A percentile compares a stretch with the other conserved stretches of the same genome.
These are phyloP conservation scores for Coemansia sp. DNA, from an alignment of 192 early-diverging fungal genomes.

Conservation along the genomic window DNA sequence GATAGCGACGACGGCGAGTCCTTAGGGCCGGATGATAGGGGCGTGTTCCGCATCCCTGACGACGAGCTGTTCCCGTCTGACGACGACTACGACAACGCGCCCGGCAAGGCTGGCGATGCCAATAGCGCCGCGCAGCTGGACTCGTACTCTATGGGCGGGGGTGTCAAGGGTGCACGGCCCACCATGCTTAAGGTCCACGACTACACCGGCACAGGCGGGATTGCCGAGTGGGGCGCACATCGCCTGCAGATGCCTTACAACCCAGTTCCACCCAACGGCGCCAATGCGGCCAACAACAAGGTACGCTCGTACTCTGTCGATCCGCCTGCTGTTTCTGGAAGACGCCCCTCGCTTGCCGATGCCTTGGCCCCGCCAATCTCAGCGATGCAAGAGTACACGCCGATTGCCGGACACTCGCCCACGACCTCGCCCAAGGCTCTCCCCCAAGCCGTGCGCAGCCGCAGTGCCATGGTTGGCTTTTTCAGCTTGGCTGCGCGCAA, in stretches of 20 bases:
- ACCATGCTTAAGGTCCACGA: constrained; percentile 20
- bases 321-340: constrained; percentile 23
- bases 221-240: constrained; percentile 53
- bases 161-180: constrained; percentile 9
- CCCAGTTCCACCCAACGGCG: constrained; percentile 11
- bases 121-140: constrained; percentile 11
- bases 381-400: constrained; percentile 30
- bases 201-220: constrained; percentile 54
- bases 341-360: constrained; percentile 50
- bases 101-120: background rate
- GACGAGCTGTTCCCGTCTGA: constrained; percentile 47
- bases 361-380: constrained; percentile 45
- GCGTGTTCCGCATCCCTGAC: constrained; percentile 34
- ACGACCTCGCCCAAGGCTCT: constrained; percentile 23
- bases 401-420: constrained; percentile 18
- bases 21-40: background rate
- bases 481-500: constrained; percentile 23
- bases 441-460: constrained; percentile 19
- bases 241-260: constrained; percentile 48
- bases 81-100: constrained; percentile 12
- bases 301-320: constrained; percentile 44
- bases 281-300: constrained; percentile 15
- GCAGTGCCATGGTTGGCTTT: constrained; percentile 7
- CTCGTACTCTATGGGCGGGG: constrained; percentile 24
- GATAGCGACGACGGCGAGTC: constrained; percentile 5